A percentile compares a stretch with the other conserved stretches of the same genome.
Conservation (phyloP, 2,329 filamentous ascomycete species). For the Ceratocystis lukuohia region DNA sequence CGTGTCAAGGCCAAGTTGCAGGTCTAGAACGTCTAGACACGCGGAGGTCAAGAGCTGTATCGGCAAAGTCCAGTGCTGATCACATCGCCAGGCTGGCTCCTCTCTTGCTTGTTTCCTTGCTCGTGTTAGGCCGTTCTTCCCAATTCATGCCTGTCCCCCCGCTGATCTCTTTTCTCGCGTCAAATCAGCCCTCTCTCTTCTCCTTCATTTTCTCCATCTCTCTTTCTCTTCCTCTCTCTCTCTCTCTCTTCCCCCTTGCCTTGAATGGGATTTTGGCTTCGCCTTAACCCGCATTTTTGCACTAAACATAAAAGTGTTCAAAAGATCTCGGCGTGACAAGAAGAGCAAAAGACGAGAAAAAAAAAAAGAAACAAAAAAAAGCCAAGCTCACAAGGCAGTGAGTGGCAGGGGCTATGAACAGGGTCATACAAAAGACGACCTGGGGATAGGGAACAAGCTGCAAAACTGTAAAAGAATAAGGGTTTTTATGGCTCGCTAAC, state of each 20-base stretch:
- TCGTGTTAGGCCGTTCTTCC: background rate
- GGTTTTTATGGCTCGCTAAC: background rate
- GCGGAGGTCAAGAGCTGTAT: background rate
- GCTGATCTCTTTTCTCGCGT: background rate
- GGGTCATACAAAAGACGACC: background rate
- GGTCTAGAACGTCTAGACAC: background rate
- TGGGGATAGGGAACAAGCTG: background rate
- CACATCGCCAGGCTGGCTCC: background rate
- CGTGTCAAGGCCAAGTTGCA: background rate
- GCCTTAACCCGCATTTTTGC: background rate
- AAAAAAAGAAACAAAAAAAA: background rate
- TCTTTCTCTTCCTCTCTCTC: background rate
- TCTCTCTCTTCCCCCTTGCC: background rate
- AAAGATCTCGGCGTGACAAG: conserved; percentile 1
- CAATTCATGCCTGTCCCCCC: background rate
- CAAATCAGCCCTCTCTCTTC: background rate
- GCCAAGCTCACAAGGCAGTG: conserved; percentile 2
- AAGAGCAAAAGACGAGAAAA: background rate
- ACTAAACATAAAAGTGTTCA: conserved; percentile 4
- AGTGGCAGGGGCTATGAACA: background rate
- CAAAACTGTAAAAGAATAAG: background rate
- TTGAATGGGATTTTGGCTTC: background rate
- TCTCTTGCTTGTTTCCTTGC: background rate
- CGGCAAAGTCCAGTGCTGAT: background rate
- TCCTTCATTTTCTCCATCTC: background rate